phyloP scores from a whole-genome alignment of 2,329 filamentous ascomycete genomes.

The Monosporascus sp. region DNA sequence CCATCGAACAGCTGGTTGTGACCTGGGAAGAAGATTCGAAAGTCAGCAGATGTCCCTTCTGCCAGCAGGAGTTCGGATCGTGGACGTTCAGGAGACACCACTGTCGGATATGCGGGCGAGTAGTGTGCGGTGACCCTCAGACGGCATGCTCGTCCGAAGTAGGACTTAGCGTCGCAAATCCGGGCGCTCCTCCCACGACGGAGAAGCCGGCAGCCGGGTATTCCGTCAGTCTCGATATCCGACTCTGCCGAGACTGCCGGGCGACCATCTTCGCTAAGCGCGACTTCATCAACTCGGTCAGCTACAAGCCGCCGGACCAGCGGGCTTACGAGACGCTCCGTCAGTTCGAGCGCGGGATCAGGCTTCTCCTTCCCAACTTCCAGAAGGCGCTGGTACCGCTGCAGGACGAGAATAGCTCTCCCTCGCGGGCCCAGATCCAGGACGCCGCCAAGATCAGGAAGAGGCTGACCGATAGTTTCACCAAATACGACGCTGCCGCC shows the following conservation, averaged over 20 bases:
- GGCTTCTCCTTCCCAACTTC: conserved; percentile 74
- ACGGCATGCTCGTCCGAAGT: conserved; percentile 84
- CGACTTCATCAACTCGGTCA: conserved; percentile 70
- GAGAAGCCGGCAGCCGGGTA: conserved; percentile 31
- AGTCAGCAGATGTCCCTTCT: conserved; percentile 83
- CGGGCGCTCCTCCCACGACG: conserved; percentile 34
- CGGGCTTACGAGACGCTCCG: conserved; percentile 76
- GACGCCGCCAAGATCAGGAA: conserved; percentile 89
- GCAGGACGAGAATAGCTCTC: conserved; percentile 50
- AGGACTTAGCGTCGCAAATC: conserved; percentile 66
- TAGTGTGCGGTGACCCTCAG: conserved; percentile 82
- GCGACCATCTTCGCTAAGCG: conserved; percentile 56
- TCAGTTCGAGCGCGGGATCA: conserved; percentile 85
- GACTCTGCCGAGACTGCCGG: conserved; percentile 89
- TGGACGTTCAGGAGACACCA: conserved; percentile 94
- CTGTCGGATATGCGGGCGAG: conserved; percentile 86
- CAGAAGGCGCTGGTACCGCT: conserved; percentile 69
- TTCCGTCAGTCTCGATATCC: conserved; percentile 66
- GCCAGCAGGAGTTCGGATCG: conserved; percentile 88
- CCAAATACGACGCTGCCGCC: conserved; percentile 79
- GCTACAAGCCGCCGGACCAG: conserved; percentile 66
- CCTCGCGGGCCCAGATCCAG: conserved; percentile 63
- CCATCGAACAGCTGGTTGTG: conserved; percentile 85
- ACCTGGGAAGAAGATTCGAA: conserved; percentile 89
- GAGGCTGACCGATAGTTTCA: conserved; percentile 80